These are phyloP conservation scores for Scenedesmus sp. DNA, from an alignment of 163 green algal genomes.

Conservation along the genomic window DNA sequence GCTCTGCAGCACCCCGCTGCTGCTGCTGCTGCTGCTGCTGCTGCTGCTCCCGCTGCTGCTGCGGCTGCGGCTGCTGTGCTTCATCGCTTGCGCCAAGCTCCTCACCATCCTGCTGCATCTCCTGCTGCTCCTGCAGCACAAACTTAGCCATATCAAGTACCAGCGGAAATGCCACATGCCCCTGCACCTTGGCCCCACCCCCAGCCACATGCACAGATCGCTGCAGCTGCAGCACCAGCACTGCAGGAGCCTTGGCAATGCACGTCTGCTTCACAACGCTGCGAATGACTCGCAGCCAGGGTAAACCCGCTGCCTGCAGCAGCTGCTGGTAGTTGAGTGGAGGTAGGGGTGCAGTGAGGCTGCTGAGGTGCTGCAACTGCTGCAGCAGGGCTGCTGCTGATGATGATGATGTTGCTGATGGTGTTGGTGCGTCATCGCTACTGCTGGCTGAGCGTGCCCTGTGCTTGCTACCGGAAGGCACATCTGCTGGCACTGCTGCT, in stretches of 20 bases:
- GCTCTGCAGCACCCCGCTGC: not conserved
- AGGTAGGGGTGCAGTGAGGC: not conserved
- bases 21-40: slow-evolving; percentile 21
- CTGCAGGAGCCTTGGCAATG: slow-evolving; percentile 6
- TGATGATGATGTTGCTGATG: not conserved
- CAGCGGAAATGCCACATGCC: slow-evolving; percentile 40
- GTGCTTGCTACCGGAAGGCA: not conserved
- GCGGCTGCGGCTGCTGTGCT: not conserved
- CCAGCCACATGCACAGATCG: slow-evolving; percentile 4
- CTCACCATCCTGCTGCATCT: not conserved
- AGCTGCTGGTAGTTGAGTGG: slow-evolving; percentile 27
- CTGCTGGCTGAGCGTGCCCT: not conserved
- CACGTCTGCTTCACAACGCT: slow-evolving; percentile 4
- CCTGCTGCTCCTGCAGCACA: not conserved
- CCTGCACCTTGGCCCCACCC: slow-evolving; percentile 10
- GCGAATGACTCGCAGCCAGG: not conserved
- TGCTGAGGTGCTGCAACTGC: not conserved
- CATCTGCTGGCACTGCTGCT: not conserved
- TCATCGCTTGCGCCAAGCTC: not conserved
- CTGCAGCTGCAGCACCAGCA: slow-evolving; percentile 51
- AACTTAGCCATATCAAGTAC: not conserved
- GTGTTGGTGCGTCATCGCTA: not conserved
- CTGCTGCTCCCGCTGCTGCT: not conserved
- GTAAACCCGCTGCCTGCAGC: slow-evolving; percentile 3
- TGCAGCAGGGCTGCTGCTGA: slow-evolving; percentile 24